Evolutionary conservation across 179 eudicot species (phyloP).

Genomic region (Drosera spatulata): DNA sequence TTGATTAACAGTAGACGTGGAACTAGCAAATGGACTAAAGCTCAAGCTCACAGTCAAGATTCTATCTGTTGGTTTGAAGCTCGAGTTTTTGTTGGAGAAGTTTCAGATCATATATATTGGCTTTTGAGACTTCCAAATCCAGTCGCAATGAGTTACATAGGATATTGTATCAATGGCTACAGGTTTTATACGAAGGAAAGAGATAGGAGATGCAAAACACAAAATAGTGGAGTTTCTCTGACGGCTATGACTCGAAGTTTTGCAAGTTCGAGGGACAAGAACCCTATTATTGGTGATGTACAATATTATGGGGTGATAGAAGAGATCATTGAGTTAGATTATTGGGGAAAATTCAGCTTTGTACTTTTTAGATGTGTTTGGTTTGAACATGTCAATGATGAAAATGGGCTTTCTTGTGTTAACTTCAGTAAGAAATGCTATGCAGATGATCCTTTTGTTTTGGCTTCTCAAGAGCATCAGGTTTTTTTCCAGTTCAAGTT

Average conservation of each 20-base stretch:
- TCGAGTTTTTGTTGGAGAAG: not conserved
- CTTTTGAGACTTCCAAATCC: constrained; percentile 8
- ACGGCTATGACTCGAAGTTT: constrained; percentile 4
- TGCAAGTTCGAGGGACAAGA: constrained; percentile 4
- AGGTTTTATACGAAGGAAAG: not conserved
- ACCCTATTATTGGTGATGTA: constrained; percentile 3
- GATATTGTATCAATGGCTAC: constrained; percentile 4
- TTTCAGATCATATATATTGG: not conserved
- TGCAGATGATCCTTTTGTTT: constrained; percentile 10
- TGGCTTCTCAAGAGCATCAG: constrained; percentile 9
- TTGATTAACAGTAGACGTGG: not conserved
- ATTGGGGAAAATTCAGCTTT: constrained; percentile 5
- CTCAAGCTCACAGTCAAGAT: constrained; percentile 2
- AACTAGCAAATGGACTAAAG: constrained; percentile 8
- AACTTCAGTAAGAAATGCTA: constrained; percentile 2
- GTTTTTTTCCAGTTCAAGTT: constrained; percentile 10
- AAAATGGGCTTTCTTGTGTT: not conserved
- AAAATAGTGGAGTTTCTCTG: constrained; percentile 6
- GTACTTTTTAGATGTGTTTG: constrained; percentile 6
- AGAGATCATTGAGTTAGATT: constrained; percentile 8
- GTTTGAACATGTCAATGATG: constrained; percentile 8
- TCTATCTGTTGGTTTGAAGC: constrained; percentile 4
- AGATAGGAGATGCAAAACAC: not conserved
- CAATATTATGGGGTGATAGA: constrained; percentile 5
- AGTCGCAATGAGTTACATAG: not conserved